Base-by-base conservation (phyloP, 768 basidiomycete species). In the Xerocomus potaroensis region DNA sequence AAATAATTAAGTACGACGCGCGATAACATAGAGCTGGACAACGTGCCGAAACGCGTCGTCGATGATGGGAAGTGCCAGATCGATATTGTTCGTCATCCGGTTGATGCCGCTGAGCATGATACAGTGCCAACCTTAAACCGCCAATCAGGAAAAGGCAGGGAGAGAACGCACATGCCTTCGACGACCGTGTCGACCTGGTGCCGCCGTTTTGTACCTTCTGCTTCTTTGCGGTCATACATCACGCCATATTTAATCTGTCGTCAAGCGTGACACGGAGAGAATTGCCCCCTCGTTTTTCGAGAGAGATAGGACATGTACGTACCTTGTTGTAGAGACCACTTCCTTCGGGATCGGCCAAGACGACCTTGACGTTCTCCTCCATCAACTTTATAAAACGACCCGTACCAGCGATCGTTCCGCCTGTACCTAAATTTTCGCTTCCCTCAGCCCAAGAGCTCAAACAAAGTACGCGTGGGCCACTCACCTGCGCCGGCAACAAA, bases 141-240 rank as follows among this genome's bases (percentile, higher is more conserved):
- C 21, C 21, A 16, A 31, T 29, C 31, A 15, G 14, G 31, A 15
- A 64, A 18, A 8, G 24, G 1, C n/a, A 43, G 22, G 12, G 27
- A 40, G 2, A 24, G 18, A 24, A 65, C 72, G 45, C 19, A 87
- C 86, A 92, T 91, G 48, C 90, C 89, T 68, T 91, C 90, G n/a
- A 96, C 91, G 15, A 96, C 82, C 1, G 93, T 95, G 59, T 98
- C 95, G 12, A 97, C 91, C 65, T 95, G 93, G 62, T 95, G 90
- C 48, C 95, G 73, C 57, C 96, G 69, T 59, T 90, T 92, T 8
- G 84, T 95, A 5, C 96, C 95, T 69, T 99, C 95, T 32, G 81
- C 83, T 71, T 99, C 95, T 53, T 78, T 89, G n/a, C 68, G 73
- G 61, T 95, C 89, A 60, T 84, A 99, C 93, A 99, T 91, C 7